phyloP scores from a whole-genome alignment of 257 asterid genomes.

The Thymus quinquecostatus region DNA sequence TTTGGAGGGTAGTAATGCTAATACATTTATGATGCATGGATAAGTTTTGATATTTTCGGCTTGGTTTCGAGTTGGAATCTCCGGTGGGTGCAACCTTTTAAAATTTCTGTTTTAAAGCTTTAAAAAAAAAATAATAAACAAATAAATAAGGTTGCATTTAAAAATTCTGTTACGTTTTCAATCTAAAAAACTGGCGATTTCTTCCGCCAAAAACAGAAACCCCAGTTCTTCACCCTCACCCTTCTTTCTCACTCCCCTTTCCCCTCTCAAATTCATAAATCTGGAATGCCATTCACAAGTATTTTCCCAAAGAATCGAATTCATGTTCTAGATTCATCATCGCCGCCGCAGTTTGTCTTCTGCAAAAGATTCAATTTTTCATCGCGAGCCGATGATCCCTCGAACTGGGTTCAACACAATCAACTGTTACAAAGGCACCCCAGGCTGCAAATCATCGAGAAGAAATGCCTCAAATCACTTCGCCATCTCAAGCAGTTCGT shows the following conservation, averaged over 20 bases:
- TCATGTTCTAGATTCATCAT: not conserved
- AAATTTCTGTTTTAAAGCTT: no score
- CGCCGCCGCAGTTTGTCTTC: slow-evolving; percentile 8
- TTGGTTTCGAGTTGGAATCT: no score
- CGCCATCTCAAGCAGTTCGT: slow-evolving; percentile 42
- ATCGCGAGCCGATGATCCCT: slow-evolving; percentile 19
- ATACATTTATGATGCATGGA: no score
- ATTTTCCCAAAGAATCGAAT: slow-evolving; percentile 7
- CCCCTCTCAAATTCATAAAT: not conserved
- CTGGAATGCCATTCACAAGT: slow-evolving; percentile 30
- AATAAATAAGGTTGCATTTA: no score
- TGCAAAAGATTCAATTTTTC: slow-evolving; percentile 28
- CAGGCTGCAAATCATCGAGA: slow-evolving; percentile 40
- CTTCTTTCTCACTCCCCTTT: not conserved
- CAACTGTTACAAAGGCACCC: slow-evolving; percentile 53
- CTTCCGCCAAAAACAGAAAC: no score
- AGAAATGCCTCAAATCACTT: slow-evolving; percentile 33
- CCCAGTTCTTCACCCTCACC: not conserved
- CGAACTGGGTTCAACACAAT: slow-evolving; percentile 51
- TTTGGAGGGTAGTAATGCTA: no score
- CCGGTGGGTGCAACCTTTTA: no score
- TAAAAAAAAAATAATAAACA: no score
- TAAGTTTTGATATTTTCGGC: no score
- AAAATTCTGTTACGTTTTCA: no score
- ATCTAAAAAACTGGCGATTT: no score